Evolutionary conservation across 495 filamentous ascomycete genomes (phyloP).

Genomic region (Jackrogersella minutella): DNA sequence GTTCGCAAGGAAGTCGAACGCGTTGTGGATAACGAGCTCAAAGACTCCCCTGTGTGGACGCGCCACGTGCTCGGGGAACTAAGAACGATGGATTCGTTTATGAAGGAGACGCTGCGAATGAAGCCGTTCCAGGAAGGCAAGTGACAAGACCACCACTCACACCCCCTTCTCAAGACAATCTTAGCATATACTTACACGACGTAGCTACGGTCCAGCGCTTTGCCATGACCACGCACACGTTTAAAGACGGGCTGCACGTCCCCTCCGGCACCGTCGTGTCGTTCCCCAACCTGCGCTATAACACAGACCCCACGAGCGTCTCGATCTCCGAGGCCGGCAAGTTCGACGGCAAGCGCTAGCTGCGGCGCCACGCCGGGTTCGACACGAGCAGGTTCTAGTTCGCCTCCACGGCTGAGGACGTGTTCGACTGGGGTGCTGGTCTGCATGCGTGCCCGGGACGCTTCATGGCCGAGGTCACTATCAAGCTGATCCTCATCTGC

Average conservation of each 20-base stretch:
- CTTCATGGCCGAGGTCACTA: background rate
- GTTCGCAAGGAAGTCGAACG: no score
- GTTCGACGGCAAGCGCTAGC: background rate
- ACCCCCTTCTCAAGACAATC: no score
- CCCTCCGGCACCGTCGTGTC: background rate
- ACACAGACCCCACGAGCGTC: background rate
- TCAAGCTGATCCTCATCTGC: background rate
- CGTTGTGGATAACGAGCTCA: no score
- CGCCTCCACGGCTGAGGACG: background rate
- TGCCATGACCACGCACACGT: background rate
- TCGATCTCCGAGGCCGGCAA: background rate
- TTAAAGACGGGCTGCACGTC: background rate
- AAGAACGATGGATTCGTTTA: no score
- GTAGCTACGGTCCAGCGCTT: no score
- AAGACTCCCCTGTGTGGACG: no score
- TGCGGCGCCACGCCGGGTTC: background rate
- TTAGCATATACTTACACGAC: no score
- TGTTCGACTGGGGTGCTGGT: background rate
- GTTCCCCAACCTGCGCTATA: background rate
- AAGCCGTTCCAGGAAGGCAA: no score
- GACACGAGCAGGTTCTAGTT: background rate
- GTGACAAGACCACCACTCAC: no score
- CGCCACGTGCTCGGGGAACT: no score
- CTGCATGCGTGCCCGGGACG: background rate
- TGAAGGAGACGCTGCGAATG: no score